A percentile compares a stretch with the other conserved stretches of the same genome.
phyloP scores from a whole-genome alignment of 108 stramenopile genomes.

The Schizochytrium sp. region DNA sequence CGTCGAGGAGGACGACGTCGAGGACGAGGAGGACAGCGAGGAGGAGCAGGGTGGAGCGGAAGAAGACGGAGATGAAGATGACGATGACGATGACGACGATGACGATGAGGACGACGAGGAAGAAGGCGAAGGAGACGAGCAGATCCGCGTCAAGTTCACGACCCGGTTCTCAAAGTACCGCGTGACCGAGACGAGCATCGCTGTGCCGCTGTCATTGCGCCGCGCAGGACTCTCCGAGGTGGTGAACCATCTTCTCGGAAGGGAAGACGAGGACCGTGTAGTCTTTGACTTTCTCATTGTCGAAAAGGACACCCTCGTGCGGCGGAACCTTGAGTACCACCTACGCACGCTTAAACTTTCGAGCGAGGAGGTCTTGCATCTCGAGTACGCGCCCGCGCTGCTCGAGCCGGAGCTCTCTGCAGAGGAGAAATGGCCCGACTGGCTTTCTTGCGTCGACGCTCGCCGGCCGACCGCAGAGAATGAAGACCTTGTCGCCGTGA shows the following conservation, averaged over 20 bases:
- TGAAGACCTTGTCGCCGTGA: neutral
- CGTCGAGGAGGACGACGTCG: neutral
- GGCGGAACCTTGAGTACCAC: neutral
- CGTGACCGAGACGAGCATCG: neutral
- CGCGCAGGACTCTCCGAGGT: neutral
- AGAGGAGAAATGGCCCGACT: conserved; percentile 2
- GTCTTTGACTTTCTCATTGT: neutral
- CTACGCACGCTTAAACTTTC: neutral
- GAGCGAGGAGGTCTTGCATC: neutral
- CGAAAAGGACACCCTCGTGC: neutral
- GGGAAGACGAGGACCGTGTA: neutral
- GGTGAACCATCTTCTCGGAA: neutral
- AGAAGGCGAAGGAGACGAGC: neutral
- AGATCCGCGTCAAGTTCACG: neutral
- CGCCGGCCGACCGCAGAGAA: neutral
- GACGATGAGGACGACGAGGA: neutral
- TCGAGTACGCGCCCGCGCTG: neutral
- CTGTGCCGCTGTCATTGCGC: neutral
- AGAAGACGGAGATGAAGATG: neutral
- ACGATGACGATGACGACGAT: neutral
- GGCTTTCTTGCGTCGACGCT: neutral
- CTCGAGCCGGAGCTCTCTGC: neutral
- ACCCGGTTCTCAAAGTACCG: neutral
- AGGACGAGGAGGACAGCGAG: neutral
- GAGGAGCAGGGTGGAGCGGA: neutral